Evolutionary conservation across 768 basidiomycete species (phyloP), one percentile per base, ranked within the genome.

Genomic region (Boletus coccyginus): DNA sequence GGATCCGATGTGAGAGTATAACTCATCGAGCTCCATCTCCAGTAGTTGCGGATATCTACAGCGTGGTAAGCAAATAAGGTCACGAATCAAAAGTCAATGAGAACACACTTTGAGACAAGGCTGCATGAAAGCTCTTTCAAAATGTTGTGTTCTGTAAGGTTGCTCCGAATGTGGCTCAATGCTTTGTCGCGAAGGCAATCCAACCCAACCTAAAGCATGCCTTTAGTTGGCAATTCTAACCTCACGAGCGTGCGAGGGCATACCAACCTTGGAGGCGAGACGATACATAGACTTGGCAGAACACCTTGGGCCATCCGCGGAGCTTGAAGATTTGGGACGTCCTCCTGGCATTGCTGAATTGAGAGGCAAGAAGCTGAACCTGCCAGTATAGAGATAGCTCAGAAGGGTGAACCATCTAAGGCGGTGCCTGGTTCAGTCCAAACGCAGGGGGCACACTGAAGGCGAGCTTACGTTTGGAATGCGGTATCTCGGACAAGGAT

Each of bases 231-330:
- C 8, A n/a, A n/a, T n/a, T n/a, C n/a, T n/a, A n/a, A n/a, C n/a
- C n/a, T n/a, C n/a, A n/a, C n/a, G n/a, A n/a, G n/a, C n/a, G n/a
- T n/a, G n/a, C n/a, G n/a, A n/a, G n/a, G n/a, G n/a, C 3, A 42
- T 12, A 55, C 62, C 9, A 48, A 74, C 77, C 67, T 77, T 77
- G 45, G 60, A 59, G 0, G 78, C 75, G 0, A 78, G 63, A 13
- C 74, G 72, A 55, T 76, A 78, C 73, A 78, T 78, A 0, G 76
- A 78, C 50, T 78, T 78, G 0, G 77, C 73, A 6, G 77, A 78
- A 44, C 76, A 77, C 17, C 35, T 48, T 7, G 59, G 54, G 7
- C 39, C 44, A 7, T 62, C 52, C 1, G 41, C 7, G 16, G 49
- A 19, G 14, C 42, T 27, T 8, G 42, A 60, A 12, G 46, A 35